phyloP scores from a whole-genome alignment of 2,329 filamentous ascomycete species.

The Colletotrichum falcatum region DNA sequence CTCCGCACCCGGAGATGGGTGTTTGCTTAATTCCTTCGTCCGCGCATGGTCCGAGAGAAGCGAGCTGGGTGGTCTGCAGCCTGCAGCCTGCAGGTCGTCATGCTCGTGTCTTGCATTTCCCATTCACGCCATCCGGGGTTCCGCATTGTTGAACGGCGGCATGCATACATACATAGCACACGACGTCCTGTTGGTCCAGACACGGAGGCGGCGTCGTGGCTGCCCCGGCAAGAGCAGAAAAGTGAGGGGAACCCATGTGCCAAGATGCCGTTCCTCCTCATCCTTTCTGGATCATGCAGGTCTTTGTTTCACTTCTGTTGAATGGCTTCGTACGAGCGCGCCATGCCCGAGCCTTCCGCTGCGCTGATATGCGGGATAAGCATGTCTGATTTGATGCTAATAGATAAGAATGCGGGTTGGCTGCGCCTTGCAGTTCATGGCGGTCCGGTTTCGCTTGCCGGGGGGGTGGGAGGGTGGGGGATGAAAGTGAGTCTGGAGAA shows the following conservation, averaged over 20 bases:
- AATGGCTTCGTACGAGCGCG: slow-evolving; percentile 2
- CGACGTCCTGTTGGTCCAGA: not conserved
- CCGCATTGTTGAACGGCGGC: slow-evolving; percentile 1
- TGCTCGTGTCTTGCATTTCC: slow-evolving; percentile 5
- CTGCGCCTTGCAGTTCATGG: not conserved
- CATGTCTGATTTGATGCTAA: not conserved
- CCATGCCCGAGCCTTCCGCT: not conserved
- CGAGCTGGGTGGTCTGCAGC: not conserved
- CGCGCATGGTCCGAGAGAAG: not conserved
- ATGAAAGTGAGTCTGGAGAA: not conserved
- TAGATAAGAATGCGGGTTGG: slow-evolving; percentile 14
- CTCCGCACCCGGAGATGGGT: slow-evolving; percentile 6
- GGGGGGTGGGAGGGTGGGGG: no score
- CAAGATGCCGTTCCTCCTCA: slow-evolving; percentile 29
- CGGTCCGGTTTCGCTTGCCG: slow-evolving; percentile 28
- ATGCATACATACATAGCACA: no score
- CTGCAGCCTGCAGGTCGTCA: not conserved
- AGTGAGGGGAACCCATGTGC: slow-evolving; percentile 8
- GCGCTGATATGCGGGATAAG: not conserved
- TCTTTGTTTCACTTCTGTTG: slow-evolving; percentile 11
- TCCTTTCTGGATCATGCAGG: slow-evolving; percentile 19
- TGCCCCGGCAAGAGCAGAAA: not conserved
- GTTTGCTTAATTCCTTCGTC: not conserved
- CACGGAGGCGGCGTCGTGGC: not conserved
- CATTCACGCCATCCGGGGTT: not conserved